Conservation (phyloP, 169 alveolate species). For the Plasmodium vivax region DNA sequence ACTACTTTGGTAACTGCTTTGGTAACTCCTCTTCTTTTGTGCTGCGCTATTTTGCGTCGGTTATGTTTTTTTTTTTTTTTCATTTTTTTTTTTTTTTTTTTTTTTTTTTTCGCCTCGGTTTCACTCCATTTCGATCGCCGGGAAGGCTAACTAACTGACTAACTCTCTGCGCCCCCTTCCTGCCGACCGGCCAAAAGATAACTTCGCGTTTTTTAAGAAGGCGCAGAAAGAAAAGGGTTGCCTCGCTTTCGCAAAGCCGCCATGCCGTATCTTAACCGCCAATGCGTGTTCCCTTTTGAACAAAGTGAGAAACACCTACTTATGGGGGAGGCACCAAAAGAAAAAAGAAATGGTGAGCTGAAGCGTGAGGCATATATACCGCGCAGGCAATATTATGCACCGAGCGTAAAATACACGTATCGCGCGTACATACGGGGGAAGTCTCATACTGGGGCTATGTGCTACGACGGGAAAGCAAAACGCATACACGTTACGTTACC, state of each 20-base stretch:
- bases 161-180: background rate
- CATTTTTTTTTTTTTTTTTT: too few relatives aligned
- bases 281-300: background rate
- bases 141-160: background rate
- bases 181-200: background rate
- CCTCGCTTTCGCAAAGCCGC: background rate
- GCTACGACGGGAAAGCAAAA: background rate
- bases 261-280: background rate
- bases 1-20: background rate
- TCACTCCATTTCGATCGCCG: background rate
- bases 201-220: background rate
- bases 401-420: background rate
- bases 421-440: background rate
- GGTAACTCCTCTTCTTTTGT: background rate
- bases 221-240: background rate
- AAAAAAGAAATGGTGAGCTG: background rate
- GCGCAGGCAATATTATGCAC: background rate
- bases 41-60: background rate
- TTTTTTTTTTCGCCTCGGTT: background rate
- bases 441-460: background rate
- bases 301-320: background rate
- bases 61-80: background rate
- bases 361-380: background rate
- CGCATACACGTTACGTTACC: background rate
- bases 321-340: too few relatives aligned